phyloP scores from a whole-genome alignment of 768 basidiomycete species.

The Dentipellis fragilis region DNA sequence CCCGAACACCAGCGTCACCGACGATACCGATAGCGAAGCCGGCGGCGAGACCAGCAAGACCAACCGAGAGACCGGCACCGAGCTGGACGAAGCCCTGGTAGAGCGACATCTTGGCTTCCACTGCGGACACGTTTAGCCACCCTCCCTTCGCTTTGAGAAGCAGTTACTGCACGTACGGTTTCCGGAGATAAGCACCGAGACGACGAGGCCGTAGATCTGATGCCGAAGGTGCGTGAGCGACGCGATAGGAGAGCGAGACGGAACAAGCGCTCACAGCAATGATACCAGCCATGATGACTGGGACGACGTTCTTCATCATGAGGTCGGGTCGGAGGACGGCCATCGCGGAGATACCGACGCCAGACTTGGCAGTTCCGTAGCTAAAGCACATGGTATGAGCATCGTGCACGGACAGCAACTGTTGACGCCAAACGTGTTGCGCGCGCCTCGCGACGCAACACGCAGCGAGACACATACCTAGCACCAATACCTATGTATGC shows the following conservation, averaged over 20 bases:
- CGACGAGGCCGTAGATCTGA: conserved; percentile 80
- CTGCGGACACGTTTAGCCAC: not conserved
- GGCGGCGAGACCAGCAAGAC: conserved; percentile 90
- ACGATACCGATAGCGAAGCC: conserved; percentile 98
- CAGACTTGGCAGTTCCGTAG: conserved; percentile 99
- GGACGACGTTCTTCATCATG: conserved; percentile 70
- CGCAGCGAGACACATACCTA: conserved; percentile 39
- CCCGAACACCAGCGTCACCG: conserved; percentile 96
- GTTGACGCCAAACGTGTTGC: not conserved
- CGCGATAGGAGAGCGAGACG: conserved; percentile 17
- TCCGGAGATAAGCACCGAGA: conserved; percentile 91
- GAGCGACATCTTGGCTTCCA: conserved; percentile 33
- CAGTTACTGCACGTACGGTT: conserved; percentile 48
- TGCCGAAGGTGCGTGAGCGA: not conserved
- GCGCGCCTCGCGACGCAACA: not conserved
- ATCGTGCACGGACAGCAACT: not conserved
- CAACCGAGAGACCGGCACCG: conserved; percentile 87
- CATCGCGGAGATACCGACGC: conserved; percentile 94
- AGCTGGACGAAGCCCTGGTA: conserved; percentile 92
- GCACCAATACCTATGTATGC: conserved; percentile 62
- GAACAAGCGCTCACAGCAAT: conserved; percentile 60
- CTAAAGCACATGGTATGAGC: conserved; percentile 29
- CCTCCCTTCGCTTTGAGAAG: not conserved
- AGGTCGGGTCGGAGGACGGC: conserved; percentile 92
- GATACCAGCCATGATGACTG: conserved; percentile 99